Conservation (phyloP, 2,329 filamentous ascomycete genomes). For the Plectosphaerella plurivora region DNA sequence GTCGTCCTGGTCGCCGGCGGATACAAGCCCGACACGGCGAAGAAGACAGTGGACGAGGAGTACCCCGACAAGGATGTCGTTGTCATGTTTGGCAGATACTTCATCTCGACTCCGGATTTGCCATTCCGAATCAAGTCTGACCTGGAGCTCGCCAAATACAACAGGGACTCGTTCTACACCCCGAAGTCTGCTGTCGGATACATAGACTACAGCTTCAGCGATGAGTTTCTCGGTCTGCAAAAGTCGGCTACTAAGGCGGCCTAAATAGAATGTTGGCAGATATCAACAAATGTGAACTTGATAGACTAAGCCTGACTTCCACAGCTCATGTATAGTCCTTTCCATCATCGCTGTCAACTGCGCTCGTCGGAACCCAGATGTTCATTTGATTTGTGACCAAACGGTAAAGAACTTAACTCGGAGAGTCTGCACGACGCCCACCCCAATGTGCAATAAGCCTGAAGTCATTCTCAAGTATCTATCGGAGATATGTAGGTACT, state of each 20-base stretch:
- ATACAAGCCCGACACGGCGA: slow-evolving; percentile 18
- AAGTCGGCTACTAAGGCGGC: background rate
- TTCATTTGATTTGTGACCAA: background rate
- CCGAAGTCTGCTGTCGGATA: slow-evolving; percentile 15
- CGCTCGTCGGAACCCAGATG: background rate
- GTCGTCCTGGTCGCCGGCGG: slow-evolving; percentile 29
- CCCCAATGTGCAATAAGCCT: background rate
- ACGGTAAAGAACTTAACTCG: background rate
- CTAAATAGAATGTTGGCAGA: background rate
- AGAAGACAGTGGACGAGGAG: slow-evolving; percentile 21
- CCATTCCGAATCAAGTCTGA: slow-evolving; percentile 19
- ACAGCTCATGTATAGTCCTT: background rate
- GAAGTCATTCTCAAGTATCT: background rate
- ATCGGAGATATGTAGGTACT: background rate
- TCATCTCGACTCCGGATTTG: slow-evolving; percentile 25
- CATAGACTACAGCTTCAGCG: slow-evolving; percentile 21
- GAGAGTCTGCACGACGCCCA: background rate
- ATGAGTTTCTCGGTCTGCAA: slow-evolving; percentile 4
- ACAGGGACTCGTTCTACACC: slow-evolving; percentile 21
- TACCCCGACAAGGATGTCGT: slow-evolving; percentile 23
- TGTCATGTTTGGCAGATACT: slow-evolving; percentile 26
- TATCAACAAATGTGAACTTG: background rate
- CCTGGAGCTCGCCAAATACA: slow-evolving; percentile 18
- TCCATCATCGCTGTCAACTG: background rate
- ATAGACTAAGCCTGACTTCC: background rate